Conservation (phyloP, 73 alveolate genomes). For the Paramecium pentaurelia region DNA sequence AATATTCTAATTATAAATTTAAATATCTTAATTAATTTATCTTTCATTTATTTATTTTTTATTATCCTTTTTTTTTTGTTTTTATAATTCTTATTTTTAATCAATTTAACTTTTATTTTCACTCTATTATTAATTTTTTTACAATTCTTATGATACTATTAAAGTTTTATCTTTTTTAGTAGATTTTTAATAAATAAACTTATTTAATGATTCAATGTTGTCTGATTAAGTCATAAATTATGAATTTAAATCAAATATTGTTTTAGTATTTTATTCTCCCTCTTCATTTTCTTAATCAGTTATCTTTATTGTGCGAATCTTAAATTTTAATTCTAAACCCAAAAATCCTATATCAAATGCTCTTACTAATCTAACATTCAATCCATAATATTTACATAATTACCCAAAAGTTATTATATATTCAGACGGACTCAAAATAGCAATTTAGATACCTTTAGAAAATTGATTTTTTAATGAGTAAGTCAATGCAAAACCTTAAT, state of each 20-base stretch:
- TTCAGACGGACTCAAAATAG: neutral
- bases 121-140: neutral
- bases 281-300: neutral
- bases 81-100: neutral
- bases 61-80: neutral
- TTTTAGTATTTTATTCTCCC: neutral
- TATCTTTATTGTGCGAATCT: neutral
- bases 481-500: neutral
- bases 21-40: conserved; percentile 5
- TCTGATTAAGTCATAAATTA: neutral
- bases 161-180: neutral
- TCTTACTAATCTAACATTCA: neutral
- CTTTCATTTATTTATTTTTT: neutral
- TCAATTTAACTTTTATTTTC: neutral
- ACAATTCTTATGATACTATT: neutral
- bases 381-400: conserved; percentile 3
- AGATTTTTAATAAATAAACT: neutral
- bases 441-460: neutral
- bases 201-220: neutral
- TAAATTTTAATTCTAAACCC: conserved; percentile 14
- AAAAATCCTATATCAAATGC: conserved; percentile 37
- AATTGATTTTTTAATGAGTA: neutral
- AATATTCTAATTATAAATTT: neutral
- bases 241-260: neutral
- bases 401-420: neutral